Evolutionary conservation across 2,329 filamentous ascomycete genomes (phyloP), one percentile per base, ranked within the genome.

Genomic region (Shiraia bambusicola): DNA sequence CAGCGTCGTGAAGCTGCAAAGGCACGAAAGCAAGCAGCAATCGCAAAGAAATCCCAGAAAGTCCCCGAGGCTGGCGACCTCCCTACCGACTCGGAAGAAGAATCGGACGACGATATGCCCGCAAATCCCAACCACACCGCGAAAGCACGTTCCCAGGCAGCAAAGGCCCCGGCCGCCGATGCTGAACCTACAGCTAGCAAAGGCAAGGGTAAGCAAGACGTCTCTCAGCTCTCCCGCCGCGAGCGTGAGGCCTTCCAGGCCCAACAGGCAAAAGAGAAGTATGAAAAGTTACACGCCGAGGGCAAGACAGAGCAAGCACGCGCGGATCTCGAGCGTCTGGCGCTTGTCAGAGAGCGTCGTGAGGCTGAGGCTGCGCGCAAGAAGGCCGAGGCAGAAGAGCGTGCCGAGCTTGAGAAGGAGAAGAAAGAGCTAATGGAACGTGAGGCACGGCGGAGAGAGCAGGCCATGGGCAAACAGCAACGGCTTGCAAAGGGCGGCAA

Each of bases 221-320:
- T 69, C n/a, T 67, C 67, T 17, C 80, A 86, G 64, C 71, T 88
- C 33, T 83, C 80, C 27, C 76, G 85, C 35, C 77, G 82, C 22
- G 85, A 88, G 73, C 74, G 83, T 14, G 85, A 97, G 74, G 87
- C 91, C 2, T 63, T 93, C 25, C 87, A 95, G 72, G 91, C 91
- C 1, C 84, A 86, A 50, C 87, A 92, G 66, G 89, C 88, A 22
- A 91, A 90, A 69, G 91, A 95, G 76, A 80, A 84, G 55, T 96
- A 95, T 65, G 81, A 89, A 76, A 95, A 94, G 73, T 70, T 96
- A 59, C 92, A 96, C 63, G 88, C 90, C 42, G 87, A 90, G 64
- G 92, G 92, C 61, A 97, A 97, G 82, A 97, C 93, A 31, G 93
- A 98, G 47, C 88, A 96, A 77, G 91, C 92, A 34, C 86, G 88